Conservation (phyloP, 208 protist species). For the Leishmania turanica region DNA sequence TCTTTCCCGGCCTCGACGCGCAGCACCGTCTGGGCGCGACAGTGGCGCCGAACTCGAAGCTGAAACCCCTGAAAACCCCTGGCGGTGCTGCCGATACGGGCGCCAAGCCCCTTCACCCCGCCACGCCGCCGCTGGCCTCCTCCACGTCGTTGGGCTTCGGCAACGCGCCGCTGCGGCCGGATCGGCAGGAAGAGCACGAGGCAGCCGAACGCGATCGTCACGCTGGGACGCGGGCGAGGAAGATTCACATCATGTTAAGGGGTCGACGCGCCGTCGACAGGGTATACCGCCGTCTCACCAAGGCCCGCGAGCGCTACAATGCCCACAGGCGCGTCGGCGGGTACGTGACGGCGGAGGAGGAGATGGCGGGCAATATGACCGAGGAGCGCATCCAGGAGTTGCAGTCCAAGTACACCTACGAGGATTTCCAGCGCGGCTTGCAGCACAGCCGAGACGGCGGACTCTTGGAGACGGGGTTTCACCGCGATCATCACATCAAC, state of each 20-base stretch:
- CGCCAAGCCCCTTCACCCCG: too few species aligned
- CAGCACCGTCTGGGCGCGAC: conserved; percentile 43
- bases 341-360: conserved; percentile 48
- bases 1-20: conserved; percentile 72
- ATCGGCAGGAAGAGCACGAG: conserved; percentile 25
- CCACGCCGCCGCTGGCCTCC: conserved; percentile 5
- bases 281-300: conserved; percentile 45
- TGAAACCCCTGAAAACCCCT: conserved; percentile 19
- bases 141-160: conserved; percentile 21
- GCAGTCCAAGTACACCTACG: conserved; percentile 45
- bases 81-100: not conserved
- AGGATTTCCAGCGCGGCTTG: conserved; percentile 55
- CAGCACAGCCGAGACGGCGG: conserved; percentile 68
- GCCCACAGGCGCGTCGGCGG: conserved; percentile 38
- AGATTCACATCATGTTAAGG: conserved; percentile 49
- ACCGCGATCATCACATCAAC: conserved; percentile 61
- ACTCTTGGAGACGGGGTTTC: conserved; percentile 63
- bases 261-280: conserved; percentile 63
- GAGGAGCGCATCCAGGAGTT: conserved; percentile 49
- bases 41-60: conserved; percentile 28
- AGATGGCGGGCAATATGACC: conserved; percentile 39
- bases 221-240: conserved; percentile 38
- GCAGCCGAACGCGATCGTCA: conserved; percentile 30
- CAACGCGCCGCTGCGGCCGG: conserved; percentile 28
- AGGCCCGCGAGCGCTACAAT: conserved; percentile 53